Conservation (phyloP, 768 basidiomycete genomes). For the Lyophyllum atratum region DNA sequence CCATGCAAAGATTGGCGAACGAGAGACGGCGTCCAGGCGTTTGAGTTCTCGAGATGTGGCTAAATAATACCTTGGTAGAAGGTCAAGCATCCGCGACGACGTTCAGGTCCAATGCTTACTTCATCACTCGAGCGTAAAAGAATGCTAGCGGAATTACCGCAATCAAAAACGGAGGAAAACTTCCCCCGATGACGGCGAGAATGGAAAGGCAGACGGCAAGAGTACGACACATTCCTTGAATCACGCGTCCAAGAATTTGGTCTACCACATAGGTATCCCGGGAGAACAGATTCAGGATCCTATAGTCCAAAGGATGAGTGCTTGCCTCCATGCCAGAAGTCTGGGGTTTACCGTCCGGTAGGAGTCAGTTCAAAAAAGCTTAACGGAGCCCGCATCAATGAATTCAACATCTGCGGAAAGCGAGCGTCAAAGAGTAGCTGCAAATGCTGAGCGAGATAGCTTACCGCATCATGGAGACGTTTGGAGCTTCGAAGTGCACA, state of each 20-base stretch:
- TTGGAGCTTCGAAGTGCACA: slow-evolving; percentile 76
- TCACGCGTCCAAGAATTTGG: slow-evolving; percentile 76
- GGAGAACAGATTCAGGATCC: slow-evolving; percentile 89
- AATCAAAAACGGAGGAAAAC: slow-evolving; percentile 82
- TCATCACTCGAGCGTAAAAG: slow-evolving; percentile 82
- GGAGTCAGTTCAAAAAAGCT: slow-evolving; percentile 92
- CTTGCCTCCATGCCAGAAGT: not conserved
- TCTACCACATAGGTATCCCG: slow-evolving; percentile 88
- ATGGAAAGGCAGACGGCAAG: slow-evolving; percentile 59
- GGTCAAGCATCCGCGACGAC: not conserved
- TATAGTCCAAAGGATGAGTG: slow-evolving; percentile 24
- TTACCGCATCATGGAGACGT: slow-evolving; percentile 74
- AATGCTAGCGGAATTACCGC: slow-evolving; percentile 74
- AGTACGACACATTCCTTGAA: slow-evolving; percentile 72
- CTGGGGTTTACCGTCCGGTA: slow-evolving; percentile 61
- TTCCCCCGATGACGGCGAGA: slow-evolving; percentile 71
- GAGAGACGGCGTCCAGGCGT: slow-evolving; percentile 84
- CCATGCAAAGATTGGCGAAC: slow-evolving; percentile 90
- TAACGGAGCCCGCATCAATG: slow-evolving; percentile 81
- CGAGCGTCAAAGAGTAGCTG: not conserved
- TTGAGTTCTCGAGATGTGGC: slow-evolving; percentile 86
- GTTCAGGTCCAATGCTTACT: slow-evolving; percentile 41
- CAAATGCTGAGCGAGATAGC: slow-evolving; percentile 21
- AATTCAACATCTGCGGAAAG: slow-evolving; percentile 63
- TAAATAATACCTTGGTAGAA: slow-evolving; percentile 73